Evolutionary conservation across 352 stramenopile genomes (phyloP), one percentile per base, ranked within the genome.

Genomic region (Phytopythium chamaehyphon): DNA sequence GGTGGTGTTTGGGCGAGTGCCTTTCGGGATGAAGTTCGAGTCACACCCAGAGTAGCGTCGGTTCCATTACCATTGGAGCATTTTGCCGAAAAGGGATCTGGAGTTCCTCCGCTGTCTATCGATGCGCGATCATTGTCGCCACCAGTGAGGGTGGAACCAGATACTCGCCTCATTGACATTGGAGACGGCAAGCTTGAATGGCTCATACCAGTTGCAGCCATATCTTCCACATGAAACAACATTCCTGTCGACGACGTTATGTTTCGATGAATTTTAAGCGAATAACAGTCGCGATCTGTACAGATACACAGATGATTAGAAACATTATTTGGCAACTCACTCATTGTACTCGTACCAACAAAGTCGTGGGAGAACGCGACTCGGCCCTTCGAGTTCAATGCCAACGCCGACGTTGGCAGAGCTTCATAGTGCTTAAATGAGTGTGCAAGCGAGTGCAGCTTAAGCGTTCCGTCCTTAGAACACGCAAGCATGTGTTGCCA

Each of bases 401-500:
- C 78, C 6, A 95, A 55, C 6, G 84, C 76, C 3, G 81, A 81
- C 0, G 82, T 88, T 6, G 78, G 80, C 0, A 95, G 56, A 11
- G 77, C 86, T 45, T 91, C 78, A 38, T 95, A 82, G 1, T 77
- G 82, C 47, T 95, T 95, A 47, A 92, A 83, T 2, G 80, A 76
- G 38, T 95, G 76, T 0, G 84, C 79, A 21, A 95, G 82, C 2
- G 85, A 90, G 54, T 95, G 85, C 0, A 95, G 73, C 54, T 90
- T 92, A 0, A 95, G 59, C 3, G 85, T 95, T 0, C 83, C 83
- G 51, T 95, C 85, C 51, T 95, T 95, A 0, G 83, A 93, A 45
- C 85, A 95, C 3, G 83, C 81, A 21, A 95, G 64, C 77, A 95
- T 91, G 53, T 95, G 84, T 47, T 95, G 84, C 84, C 84, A 95